A percentile compares a stretch with the other conserved stretches of the same genome.
phyloP scores from a whole-genome alignment of 345 rosid genomes.

The Salix dunnii region DNA sequence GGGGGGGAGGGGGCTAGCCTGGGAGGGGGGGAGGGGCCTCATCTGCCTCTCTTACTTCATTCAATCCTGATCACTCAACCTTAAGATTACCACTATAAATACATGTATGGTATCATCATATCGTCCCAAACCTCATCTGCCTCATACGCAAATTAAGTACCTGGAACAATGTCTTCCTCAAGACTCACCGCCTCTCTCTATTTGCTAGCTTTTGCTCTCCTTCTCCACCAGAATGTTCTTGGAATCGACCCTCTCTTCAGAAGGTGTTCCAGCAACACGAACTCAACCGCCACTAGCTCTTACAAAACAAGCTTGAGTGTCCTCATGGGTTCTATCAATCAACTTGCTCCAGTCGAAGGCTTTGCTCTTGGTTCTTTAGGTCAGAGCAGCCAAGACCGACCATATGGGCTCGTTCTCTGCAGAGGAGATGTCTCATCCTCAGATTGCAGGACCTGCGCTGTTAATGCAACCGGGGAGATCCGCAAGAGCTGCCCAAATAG shows the following conservation, averaged over 20 bases:
- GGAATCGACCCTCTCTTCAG: background rate
- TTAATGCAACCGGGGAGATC: conserved; percentile 41
- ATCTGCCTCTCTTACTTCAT: background rate
- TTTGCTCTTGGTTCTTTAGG: too few species aligned
- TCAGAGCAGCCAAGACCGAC: too few species aligned
- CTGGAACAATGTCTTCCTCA: too few species aligned
- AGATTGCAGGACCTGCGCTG: conserved; percentile 48
- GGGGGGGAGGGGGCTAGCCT: too few species aligned
- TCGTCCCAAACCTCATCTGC: too few species aligned
- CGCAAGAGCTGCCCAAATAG: conserved; percentile 41
- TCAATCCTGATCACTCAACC: background rate
- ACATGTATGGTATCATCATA: too few species aligned
- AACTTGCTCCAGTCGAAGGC: conserved; percentile 21
- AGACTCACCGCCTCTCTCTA: too few species aligned
- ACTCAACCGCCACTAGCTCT: background rate
- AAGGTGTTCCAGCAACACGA: background rate
- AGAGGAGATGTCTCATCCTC: conserved; percentile 51
- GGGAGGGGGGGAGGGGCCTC: too few species aligned
- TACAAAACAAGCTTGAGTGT: background rate
- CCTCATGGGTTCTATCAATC: background rate
- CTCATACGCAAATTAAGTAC: too few species aligned
- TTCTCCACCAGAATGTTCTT: background rate
- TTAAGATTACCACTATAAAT: background rate
- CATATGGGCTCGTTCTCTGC: conserved; percentile 19
- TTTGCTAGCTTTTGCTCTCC: background rate